phyloP scores from a whole-genome alignment of 2,329 filamentous ascomycete species.

The Fusarium ramigenum region DNA sequence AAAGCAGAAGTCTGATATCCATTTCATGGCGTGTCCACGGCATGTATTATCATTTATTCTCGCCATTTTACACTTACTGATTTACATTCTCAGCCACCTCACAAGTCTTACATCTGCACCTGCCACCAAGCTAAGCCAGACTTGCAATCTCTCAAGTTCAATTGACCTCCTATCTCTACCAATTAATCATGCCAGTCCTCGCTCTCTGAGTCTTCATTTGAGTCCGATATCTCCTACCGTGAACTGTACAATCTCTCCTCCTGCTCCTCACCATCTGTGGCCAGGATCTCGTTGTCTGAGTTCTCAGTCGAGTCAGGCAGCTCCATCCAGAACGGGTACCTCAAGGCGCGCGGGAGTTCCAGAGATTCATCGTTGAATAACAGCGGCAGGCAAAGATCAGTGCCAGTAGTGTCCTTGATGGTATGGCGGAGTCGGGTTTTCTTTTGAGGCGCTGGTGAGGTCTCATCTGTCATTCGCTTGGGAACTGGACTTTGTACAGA shows the following conservation, averaged over 20 bases:
- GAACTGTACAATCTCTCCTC: neutral
- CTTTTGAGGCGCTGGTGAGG: neutral
- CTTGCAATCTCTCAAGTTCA: neutral
- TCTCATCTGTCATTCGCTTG: neutral
- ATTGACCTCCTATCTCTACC: neutral
- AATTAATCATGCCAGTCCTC: neutral
- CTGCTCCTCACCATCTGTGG: neutral
- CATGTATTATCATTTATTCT: neutral
- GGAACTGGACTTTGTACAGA: neutral
- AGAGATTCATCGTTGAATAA: fast-evolving
- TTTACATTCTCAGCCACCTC: neutral
- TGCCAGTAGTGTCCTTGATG: fast-evolving
- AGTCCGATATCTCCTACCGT: neutral
- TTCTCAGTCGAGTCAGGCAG: neutral
- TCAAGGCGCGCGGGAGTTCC: neutral
- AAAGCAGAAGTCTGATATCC: neutral
- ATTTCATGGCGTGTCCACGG: neutral
- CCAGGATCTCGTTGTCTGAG: neutral
- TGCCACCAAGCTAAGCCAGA: too few relatives aligned
- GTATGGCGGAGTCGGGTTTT: fast-evolving
- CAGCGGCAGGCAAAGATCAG: fast-evolving
- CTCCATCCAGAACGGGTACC: neutral
- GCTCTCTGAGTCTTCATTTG: neutral
- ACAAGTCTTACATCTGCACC: neutral
- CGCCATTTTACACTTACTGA: neutral